Conservation (phyloP, 1,284 basidiomycete species). For the Athelia psychrophila region DNA sequence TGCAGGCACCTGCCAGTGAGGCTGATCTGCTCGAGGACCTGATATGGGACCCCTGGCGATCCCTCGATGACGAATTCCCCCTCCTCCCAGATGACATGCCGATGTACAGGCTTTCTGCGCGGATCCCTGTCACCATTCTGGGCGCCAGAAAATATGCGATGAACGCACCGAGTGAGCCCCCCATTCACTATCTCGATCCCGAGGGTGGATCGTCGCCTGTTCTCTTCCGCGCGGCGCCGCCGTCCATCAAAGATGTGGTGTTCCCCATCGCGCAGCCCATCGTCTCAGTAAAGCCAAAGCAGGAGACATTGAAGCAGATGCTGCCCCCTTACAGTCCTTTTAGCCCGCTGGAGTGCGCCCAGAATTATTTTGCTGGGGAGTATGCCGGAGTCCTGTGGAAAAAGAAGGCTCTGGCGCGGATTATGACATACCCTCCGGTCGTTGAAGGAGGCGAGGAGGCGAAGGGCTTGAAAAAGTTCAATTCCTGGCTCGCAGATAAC, state of each 20-base stretch:
- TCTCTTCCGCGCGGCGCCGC: background rate
- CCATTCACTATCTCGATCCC: background rate
- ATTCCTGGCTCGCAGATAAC: too few species aligned
- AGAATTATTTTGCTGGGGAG: too few species aligned
- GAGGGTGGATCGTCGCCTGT: background rate
- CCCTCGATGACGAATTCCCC: background rate
- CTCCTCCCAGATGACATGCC: background rate
- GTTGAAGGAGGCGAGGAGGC: too few species aligned
- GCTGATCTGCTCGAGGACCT: background rate
- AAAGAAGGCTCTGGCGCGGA: too few species aligned
- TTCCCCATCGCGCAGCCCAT: background rate
- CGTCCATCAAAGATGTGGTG: background rate
- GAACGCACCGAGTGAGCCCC: background rate
- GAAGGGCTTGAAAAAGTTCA: too few species aligned
- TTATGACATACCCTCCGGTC: too few species aligned
- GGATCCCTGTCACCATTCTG: background rate
- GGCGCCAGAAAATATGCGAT: background rate
- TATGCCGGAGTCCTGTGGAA: too few species aligned
- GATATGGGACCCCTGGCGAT: background rate
- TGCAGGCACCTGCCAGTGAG: background rate
- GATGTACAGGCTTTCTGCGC: background rate
- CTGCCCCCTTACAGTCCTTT: too few species aligned
- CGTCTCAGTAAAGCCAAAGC: background rate
- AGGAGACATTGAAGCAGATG: too few species aligned
- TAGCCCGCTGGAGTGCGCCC: too few species aligned